Evolutionary conservation across 805 yeast species (phyloP).

Genomic region (Metschnikowia lochheadii): DNA sequence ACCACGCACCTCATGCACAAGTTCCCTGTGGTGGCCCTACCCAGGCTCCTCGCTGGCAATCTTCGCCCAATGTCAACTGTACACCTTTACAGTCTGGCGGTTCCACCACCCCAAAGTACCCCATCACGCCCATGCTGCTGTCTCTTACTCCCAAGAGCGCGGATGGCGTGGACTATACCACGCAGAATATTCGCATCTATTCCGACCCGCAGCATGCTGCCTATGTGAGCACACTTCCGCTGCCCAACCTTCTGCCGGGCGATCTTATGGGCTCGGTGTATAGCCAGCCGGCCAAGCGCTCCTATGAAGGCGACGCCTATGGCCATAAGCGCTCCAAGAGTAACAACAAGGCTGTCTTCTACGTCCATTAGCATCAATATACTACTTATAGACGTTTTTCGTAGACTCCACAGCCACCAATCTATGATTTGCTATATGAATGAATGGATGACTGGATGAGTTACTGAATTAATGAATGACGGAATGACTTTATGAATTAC

Average conservation of each 20-base stretch:
- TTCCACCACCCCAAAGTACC: constrained; percentile 33
- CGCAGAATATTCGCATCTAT: constrained; percentile 16
- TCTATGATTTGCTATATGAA: too few species aligned
- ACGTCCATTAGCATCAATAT: constrained; percentile 11
- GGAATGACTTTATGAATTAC: too few species aligned
- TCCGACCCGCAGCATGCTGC: constrained; percentile 16
- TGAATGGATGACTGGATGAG: too few species aligned
- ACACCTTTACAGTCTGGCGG: constrained; percentile 11
- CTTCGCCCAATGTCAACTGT: background rate
- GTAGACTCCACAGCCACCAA: background rate
- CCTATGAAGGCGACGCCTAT: constrained; percentile 6
- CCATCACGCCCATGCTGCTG: constrained; percentile 20
- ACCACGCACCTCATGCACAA: too few species aligned
- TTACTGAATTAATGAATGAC: too few species aligned
- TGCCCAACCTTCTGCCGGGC: constrained; percentile 19
- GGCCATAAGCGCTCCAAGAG: constrained; percentile 14
- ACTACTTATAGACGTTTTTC: background rate
- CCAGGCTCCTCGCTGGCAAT: background rate
- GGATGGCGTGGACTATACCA: constrained; percentile 4
- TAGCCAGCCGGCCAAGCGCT: constrained; percentile 6
- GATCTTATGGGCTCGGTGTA: constrained; percentile 7
- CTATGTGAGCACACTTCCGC: constrained; percentile 12
- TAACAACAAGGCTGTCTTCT: constrained; percentile 11
- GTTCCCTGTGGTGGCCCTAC: too few species aligned
- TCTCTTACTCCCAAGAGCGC: constrained; percentile 18